These are phyloP conservation scores for Apiosordaria backusii DNA, from an alignment of 495 filamentous ascomycete genomes.

Conservation along the genomic window DNA sequence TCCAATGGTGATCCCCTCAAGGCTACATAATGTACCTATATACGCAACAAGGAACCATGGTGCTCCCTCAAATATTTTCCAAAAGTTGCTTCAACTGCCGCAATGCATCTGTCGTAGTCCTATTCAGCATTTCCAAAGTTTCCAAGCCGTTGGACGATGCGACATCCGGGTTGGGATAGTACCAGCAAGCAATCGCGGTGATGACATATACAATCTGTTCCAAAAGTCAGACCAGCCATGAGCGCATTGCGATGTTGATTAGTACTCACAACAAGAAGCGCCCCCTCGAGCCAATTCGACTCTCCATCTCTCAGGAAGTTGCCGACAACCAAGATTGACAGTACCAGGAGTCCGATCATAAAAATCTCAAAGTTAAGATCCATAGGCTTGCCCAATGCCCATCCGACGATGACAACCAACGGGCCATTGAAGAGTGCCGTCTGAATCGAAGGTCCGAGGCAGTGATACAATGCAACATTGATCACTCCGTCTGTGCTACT, in stretches of 20 bases:
- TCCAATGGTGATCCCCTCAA: too few species aligned
- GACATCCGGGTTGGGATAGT: constrained; percentile 52
- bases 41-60: too few species aligned
- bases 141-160: constrained; percentile 14
- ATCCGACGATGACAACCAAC: constrained; percentile 74
- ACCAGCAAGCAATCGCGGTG: constrained; percentile 57
- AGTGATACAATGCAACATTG: constrained; percentile 85
- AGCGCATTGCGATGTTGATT: not conserved
- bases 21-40: too few species aligned
- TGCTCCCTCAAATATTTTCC: not conserved
- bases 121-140: constrained; percentile 1
- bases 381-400: constrained; percentile 65
- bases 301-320: constrained; percentile 74
- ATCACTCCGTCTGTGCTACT: constrained; percentile 43
- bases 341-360: constrained; percentile 75
- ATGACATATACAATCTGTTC: constrained; percentile 54
- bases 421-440: constrained; percentile 84
- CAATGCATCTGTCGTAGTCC: not conserved
- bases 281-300: constrained; percentile 72
- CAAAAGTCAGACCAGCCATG: not conserved
- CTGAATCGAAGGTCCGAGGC: constrained; percentile 78
- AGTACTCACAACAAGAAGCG: constrained; percentile 54
- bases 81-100: constrained; percentile 5
- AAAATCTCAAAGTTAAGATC: constrained; percentile 82
- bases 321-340: constrained; percentile 77